Evolutionary conservation across 1,139 yeast genomes (phyloP).

Genomic region (Debaryomyces nepalensis): DNA sequence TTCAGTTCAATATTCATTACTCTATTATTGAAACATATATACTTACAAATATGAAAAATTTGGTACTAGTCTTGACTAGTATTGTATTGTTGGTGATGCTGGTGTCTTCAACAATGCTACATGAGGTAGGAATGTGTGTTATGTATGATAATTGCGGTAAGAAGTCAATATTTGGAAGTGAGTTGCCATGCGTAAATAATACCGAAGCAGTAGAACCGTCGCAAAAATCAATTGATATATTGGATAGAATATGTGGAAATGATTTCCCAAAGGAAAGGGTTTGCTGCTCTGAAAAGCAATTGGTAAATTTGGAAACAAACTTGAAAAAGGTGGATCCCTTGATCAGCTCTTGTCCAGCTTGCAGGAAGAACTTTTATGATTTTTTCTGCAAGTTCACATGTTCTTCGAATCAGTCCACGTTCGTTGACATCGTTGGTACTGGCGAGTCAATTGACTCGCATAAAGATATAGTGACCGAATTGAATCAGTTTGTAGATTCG

Average conservation of each 20-base stretch:
- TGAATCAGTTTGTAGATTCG: conserved; percentile 65
- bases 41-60: conserved; percentile 1
- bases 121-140: conserved; percentile 53
- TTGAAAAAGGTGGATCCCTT: conserved; percentile 77
- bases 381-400: conserved; percentile 91
- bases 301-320: conserved; percentile 46
- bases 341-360: conserved; percentile 94
- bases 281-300: conserved; percentile 49
- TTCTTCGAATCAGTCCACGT: conserved; percentile 79
- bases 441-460: conserved; percentile 56
- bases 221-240: conserved; percentile 46
- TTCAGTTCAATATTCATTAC: no score
- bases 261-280: conserved; percentile 50
- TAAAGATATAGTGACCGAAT: conserved; percentile 67
- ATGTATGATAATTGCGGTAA: conserved; percentile 77
- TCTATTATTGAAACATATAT: no score
- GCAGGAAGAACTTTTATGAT: conserved; percentile 81
- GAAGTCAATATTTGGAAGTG: conserved; percentile 74
- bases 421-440: conserved; percentile 67
- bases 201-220: conserved; percentile 51
- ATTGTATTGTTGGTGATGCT: background rate
- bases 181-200: conserved; percentile 76
- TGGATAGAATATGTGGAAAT: conserved; percentile 71
- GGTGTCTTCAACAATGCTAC: conserved; percentile 17
- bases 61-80: background rate